Evolutionary conservation across 2,329 filamentous ascomycete species (phyloP), one percentile per base, ranked within the genome.

Genomic region (Gnomoniopsis sp.): DNA sequence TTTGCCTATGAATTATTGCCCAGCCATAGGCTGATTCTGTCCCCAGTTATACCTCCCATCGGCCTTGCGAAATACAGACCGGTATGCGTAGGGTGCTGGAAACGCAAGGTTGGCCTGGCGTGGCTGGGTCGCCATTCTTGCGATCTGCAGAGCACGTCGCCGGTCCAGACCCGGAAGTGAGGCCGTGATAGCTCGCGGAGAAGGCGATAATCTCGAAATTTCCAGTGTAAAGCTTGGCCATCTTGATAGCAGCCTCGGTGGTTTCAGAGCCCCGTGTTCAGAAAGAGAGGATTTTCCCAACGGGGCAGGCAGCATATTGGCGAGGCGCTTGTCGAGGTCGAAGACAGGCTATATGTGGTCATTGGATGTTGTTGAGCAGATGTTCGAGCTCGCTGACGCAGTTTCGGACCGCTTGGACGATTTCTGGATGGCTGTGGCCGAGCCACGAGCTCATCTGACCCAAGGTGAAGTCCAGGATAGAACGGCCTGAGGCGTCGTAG

Each of bases 201-300:
- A 88, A 74, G 0, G 76, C 85, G 3, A 88, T 82, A 54, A 88
- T 79, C 67, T 88, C 85, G 63, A 84, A 88, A 44, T 83, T 86
- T 2, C 84, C 83, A 0, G 85, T 88, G 64, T 81, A 83, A 33
- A 76, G 71, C 67, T 88, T 88, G 3, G 85, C 85, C 65, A 88
- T 77, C 57, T 84, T 82, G 61, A 88, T 85, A 0, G 84, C 85
- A 4, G 83, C 84, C 63, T 88, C 85, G 50, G 74, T 81, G 1
- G 72, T 75, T 67, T 85, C 82, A 0, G 74, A 77, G 2, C 83
- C n/a, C 83, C 0, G 83, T 86, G 62, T 74, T 82, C 3, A 85
- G 71, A 62, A 86, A 85, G 65, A 85, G n/a, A 79, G 0, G 81
- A 77, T 62, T 82, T 81, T 41, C 79, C 75, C 0, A 86, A 71